Evolutionary conservation across 139 green algal species (phyloP).

Genomic region (Coccomyxa sp.): DNA sequence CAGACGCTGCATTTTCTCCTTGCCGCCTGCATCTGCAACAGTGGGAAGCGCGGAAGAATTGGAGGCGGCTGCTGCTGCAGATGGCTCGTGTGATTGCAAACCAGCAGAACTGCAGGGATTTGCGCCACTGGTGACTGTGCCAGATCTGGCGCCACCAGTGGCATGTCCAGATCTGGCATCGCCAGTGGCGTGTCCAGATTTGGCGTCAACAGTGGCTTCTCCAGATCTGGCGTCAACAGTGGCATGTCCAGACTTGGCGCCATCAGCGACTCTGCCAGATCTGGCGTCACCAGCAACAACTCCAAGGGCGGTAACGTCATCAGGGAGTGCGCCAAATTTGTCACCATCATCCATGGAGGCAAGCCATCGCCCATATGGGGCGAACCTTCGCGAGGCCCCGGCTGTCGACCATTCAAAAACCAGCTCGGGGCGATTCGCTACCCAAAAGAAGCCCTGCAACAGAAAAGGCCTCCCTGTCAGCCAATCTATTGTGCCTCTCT

Average conservation of each 20-base stretch:
- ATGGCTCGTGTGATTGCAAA: background rate
- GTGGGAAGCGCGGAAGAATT: background rate
- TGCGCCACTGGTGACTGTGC: background rate
- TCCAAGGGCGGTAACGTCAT: too few relatives aligned
- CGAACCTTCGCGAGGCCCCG: background rate
- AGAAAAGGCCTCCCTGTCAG: background rate
- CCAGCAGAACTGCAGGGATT: background rate
- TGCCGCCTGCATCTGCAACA: too few relatives aligned
- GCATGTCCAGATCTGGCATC: too few relatives aligned
- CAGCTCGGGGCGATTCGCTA: conserved; percentile 46
- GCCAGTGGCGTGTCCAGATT: too few relatives aligned
- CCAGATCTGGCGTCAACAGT: too few relatives aligned
- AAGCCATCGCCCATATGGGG: background rate
- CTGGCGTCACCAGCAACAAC: too few relatives aligned
- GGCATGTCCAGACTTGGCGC: background rate
- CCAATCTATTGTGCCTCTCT: background rate
- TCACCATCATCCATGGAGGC: too few relatives aligned
- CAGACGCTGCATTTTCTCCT: background rate
- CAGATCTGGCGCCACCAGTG: too few relatives aligned
- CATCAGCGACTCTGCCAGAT: too few relatives aligned
- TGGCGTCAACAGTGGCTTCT: too few relatives aligned
- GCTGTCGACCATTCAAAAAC: conserved; percentile 51
- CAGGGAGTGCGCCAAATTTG: too few relatives aligned
- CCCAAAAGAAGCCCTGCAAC: conserved; percentile 59
- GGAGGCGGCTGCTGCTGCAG: background rate